Base-by-base conservation (phyloP, 2,329 filamentous ascomycete species). In the Colletotrichum sansevieriae region DNA sequence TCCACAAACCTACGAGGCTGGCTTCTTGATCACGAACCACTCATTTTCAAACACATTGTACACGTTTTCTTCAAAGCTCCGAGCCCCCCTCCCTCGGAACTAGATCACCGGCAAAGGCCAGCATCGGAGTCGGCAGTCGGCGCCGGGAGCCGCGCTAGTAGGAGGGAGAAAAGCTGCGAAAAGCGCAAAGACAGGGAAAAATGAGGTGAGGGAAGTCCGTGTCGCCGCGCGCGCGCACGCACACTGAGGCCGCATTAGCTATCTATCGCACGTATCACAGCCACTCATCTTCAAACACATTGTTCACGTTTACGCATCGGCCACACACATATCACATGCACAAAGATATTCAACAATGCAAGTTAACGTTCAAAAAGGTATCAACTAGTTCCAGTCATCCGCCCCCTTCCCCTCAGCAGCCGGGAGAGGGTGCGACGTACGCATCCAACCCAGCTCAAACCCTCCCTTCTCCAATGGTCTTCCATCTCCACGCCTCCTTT, bases 221-320 rank as follows among this genome's bases (percentile, higher is more conserved):
- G 57, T 33, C 49, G 33, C 15, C 3, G 49, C 33, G 15, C 25
- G 44, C 29, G 51, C 7, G 39, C 13, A 35, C 22, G 49, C 29
- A 18, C 44, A 58, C 9, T 33, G 4, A 29, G 8, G 8, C 29
- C 29, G 55, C 55, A 58, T 55, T 39, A 55, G 52, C 35, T 55
- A 55, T 41, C 52, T 55, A 25, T 43, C 39, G 35, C 58, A 29
- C 58, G 58, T 61, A 54, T 62, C 25, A 37, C 59, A 62, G 39
- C 59, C 59, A 62, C 59, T 62, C 59, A 62, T 54, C 37, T n/a
- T 62, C 29, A 35, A 62, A 62, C 59, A 62, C 59, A 54, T 62
- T 61, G 58, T 61, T 46, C 58, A 61, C 58, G 58, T 61, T 61
- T 61, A 62, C 35, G 35, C 37, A 43, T 62, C 46, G 47, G 35